phyloP scores from a whole-genome alignment of 352 stramenopile species.

The Phytophthora agathidicida region DNA sequence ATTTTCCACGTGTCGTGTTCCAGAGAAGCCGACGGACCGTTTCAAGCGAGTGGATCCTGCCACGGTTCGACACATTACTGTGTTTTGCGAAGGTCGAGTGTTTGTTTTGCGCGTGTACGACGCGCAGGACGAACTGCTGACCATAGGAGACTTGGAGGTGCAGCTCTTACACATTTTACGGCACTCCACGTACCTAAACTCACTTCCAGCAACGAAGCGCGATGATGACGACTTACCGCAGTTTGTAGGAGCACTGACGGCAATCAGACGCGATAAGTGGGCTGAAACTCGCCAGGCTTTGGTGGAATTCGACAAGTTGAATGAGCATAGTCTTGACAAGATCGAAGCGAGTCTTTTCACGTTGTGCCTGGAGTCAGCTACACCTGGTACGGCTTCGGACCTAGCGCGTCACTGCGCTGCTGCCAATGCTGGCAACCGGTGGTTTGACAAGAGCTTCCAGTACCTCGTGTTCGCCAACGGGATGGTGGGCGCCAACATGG shows the following conservation, averaged over 20 bases:
- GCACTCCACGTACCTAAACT: slow-evolving; percentile 51
- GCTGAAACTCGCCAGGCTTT: slow-evolving; percentile 78
- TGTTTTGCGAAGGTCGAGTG: slow-evolving; percentile 59
- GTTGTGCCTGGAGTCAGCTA: slow-evolving; percentile 86
- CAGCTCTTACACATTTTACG: slow-evolving; percentile 62
- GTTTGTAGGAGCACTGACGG: slow-evolving; percentile 89
- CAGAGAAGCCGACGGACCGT: slow-evolving; percentile 49
- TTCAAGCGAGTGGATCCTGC: slow-evolving; percentile 50
- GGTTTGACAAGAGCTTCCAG: slow-evolving; percentile 97
- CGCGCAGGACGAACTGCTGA: slow-evolving; percentile 47
- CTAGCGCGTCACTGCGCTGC: slow-evolving; percentile 64
- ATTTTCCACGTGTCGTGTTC: slow-evolving; percentile 93
- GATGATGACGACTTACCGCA: slow-evolving; percentile 32
- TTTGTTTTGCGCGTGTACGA: slow-evolving; percentile 64
- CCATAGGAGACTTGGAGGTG: slow-evolving; percentile 67
- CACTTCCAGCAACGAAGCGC: slow-evolving; percentile 24
- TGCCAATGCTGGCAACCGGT: slow-evolving; percentile 84
- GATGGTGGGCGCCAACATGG: slow-evolving; percentile 90
- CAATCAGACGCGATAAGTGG: slow-evolving; percentile 90
- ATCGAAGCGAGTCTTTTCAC: slow-evolving; percentile 91
- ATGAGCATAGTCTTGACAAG: slow-evolving; percentile 72
- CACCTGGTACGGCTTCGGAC: slow-evolving; percentile 48
- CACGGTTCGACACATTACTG: slow-evolving; percentile 47
- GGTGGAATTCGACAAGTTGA: slow-evolving; percentile 41
- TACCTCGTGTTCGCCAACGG: slow-evolving; percentile 94